These are phyloP conservation scores for Sungouiozyma intestinalis DNA, from an alignment of 805 yeast species.

Conservation along the genomic window DNA sequence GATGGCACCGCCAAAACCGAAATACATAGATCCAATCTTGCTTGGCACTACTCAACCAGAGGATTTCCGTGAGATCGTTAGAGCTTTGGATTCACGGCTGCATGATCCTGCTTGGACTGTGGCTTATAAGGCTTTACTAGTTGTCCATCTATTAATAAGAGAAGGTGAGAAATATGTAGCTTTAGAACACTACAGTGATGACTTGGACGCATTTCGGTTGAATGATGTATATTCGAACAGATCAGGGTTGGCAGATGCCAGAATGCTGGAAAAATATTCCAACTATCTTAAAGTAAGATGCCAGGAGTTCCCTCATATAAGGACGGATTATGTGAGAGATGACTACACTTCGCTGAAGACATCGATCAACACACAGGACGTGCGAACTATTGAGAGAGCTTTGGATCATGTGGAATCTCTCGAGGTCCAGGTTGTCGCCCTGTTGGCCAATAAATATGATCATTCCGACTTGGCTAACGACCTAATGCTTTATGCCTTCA, in stretches of 20 bases:
- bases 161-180: constrained; percentile 82
- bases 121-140: constrained; percentile 75
- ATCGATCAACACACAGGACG: constrained; percentile 36
- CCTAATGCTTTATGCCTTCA: constrained; percentile 69
- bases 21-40: constrained; percentile 88
- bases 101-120: constrained; percentile 85
- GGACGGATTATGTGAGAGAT: constrained; percentile 70
- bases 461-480: constrained; percentile 82
- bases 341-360: constrained; percentile 40
- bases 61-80: constrained; percentile 60
- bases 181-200: constrained; percentile 44
- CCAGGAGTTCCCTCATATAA: constrained; percentile 52
- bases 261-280: constrained; percentile 53
- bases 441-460: constrained; percentile 62
- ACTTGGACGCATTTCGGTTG: constrained; percentile 42
- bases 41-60: constrained; percentile 31
- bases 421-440: constrained; percentile 65
- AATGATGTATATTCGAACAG: constrained; percentile 24
- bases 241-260: constrained; percentile 32
- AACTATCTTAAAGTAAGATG: constrained; percentile 62
- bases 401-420: constrained; percentile 75
- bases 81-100: constrained; percentile 48
- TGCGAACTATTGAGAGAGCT: constrained; percentile 57
- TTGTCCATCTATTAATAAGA: constrained; percentile 80
- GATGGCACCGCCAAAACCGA: constrained; percentile 96